Evolutionary conservation across 2,329 filamentous ascomycete genomes (phyloP).

Genomic region (Pseudopyricularia cyperi): DNA sequence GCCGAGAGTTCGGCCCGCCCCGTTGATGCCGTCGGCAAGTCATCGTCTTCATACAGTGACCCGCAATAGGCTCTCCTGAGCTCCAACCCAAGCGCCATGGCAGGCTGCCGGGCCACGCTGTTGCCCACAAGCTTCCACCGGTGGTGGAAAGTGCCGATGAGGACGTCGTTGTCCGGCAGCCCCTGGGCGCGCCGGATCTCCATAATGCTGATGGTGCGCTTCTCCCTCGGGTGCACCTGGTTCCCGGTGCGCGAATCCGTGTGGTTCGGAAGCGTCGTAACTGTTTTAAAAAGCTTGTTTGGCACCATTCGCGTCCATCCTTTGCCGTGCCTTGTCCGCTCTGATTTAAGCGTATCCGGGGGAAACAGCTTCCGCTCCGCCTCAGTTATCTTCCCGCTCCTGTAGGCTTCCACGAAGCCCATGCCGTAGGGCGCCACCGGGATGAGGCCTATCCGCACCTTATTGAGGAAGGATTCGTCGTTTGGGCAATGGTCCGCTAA

Average conservation of each 20-base stretch:
- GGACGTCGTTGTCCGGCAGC: conserved; percentile 54
- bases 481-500: conserved; percentile 56
- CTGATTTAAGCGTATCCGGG: conserved; percentile 4
- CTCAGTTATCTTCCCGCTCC: conserved; percentile 20
- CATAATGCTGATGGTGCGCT: conserved; percentile 47
- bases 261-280: conserved; percentile 40
- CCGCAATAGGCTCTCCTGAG: conserved; percentile 45
- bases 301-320: conserved; percentile 29
- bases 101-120: conserved; percentile 57
- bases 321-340: conserved; percentile 6
- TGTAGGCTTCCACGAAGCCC: conserved; percentile 31
- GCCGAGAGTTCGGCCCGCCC: no score
- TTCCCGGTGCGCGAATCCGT: conserved; percentile 42
- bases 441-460: conserved; percentile 39
- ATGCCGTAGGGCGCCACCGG: conserved; percentile 44
- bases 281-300: conserved; percentile 40
- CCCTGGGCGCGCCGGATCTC: conserved; percentile 60
- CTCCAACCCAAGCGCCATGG: conserved; percentile 51
- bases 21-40: not conserved
- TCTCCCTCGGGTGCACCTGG: conserved; percentile 52
- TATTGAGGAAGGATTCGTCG: conserved; percentile 22
- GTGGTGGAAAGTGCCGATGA: conserved; percentile 41
- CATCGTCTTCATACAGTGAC: conserved; percentile 16
- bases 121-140: conserved; percentile 64
- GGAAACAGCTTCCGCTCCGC: conserved; percentile 28